Evolutionary conservation across 2,329 filamentous ascomycete genomes (phyloP), one percentile per base, ranked within the genome.

Genomic region (Epichloe coenophiala): DNA sequence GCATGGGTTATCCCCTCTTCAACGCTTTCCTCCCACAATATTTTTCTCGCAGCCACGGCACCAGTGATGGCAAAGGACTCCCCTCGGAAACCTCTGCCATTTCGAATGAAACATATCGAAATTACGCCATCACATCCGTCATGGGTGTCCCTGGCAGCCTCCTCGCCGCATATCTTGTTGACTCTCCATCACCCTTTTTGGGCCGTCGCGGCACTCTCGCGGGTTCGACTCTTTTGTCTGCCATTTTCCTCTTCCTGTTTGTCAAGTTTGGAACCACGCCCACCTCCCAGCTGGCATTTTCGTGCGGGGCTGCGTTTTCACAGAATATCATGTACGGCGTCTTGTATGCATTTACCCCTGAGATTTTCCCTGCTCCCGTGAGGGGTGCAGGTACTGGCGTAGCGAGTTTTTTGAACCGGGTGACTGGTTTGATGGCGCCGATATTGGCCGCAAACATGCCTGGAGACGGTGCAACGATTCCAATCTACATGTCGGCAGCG

Each of bases 21-120:
- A 93, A 93, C 65, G 84, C 86, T 48, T 94, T 94, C 68, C 74
- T 95, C n/a, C 88, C 88, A 0, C 86, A 93, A 58, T 93, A 93
- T 61, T 78, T 94, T 53, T 78, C 81, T 23, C 65, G 61, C 37
- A 76, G 80, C 51, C 75, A 78, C 27, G 67, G 67, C 36, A 71
- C 56, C 19, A 55, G 57, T 3, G 55, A 51, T 35, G 17, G 38
- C 15, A 23, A 36, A 13, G 17, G 17, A n/a, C 56, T 61, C 15
- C 57, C 62, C 13, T 62, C 62, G 33, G 61, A 68, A 45, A 63
- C 61, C 9, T 60, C 63, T 23, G 57, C 61, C 27, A 70, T 75
- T 50, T 71, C 72, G 3, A 62, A 65, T 53, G 68, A 70, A 21
- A 78, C 80, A 0, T 94, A 93, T 69, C 82, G 85, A 54, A 88